Base-by-base conservation (phyloP, 176 grass and related monocot species). In the Melocanna baccifera region DNA sequence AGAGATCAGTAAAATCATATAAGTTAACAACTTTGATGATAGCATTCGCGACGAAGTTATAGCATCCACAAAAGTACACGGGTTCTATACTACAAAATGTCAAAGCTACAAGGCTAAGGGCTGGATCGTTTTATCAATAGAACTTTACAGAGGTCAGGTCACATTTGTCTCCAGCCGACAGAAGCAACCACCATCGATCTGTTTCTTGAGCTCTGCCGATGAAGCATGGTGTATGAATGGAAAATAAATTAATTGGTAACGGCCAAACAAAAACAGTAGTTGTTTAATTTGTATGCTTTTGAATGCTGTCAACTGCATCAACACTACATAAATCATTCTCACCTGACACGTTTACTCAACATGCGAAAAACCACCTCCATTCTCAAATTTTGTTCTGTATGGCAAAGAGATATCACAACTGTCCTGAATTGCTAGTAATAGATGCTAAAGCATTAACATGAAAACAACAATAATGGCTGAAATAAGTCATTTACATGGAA, bases 121-220 rank as follows among this genome's bases (percentile, higher is more conserved):
- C 53, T 65, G 64, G 45, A 56, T 32, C 22, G 75, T 63, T 56
- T 81, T 89, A 89, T 85, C 76, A 18, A 76, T 42, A 57, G 6
- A 82, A 32, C 80, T 69, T 2, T 22, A 70, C 57, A 46, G 36
- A 62, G 26, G 16, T 52, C 69, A 29, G 22, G 13, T 55, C 70
- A n/a, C 28, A 36, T 72, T 71, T 65, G 36, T 5, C 75, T 36
- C 34, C 82, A 76, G 42, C 22, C 20, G 77, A 69, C 4, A 59
- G 59, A 39, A 68, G 69, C 59, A 56, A 23, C 22, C 69, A 72
- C 56, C 76, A 69, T 29, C 41, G n/a, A 71, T 75, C 36, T 55
- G 67, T 34, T 80, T 39, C 56, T 62, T 9, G 30, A 46, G 65
- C 75, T 67, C 81, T 85, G 75, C 41, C 2, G 11, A 79, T 11